Evolutionary conservation across 2,329 filamentous ascomycete genomes (phyloP), one percentile per base, ranked within the genome.

Genomic region (Mycosphaerella arachidis): DNA sequence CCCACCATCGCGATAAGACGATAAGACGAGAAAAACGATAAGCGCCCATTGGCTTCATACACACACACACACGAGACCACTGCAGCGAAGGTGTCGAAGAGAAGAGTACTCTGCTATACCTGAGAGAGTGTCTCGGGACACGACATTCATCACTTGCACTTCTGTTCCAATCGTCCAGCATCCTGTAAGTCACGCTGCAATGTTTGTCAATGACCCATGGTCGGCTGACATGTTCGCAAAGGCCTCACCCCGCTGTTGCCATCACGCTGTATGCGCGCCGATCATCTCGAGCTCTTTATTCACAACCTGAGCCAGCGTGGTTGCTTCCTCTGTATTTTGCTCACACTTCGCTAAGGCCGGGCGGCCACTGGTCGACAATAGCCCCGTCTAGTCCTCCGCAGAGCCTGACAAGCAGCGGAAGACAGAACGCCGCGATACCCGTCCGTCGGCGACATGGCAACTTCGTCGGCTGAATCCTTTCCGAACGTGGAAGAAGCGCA

Each of bases 381-480:
- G 13, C 46, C 20, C 46, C n/a, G 33, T 40, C 48, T 31, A 31
- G 29, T 29, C 46, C 29, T 27, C n/a, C 24, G 29, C 27, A 24
- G 27, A 20, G 7, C 45, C n/a, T 27, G 9, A 6, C 18, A 31
- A 35, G 18, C 37, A 48, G 48, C 56, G 43, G 40, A 10, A 37
- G 55, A 61, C 52, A 53, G 35, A 9, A 43, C 58, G 29, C 30
- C 31, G 10, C 53, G 16, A n/a, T 33, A 13, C 54, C 37, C 35
- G 12, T 45, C 48, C 35, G 48, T 51, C 33, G 56, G 56, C 58
- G 43, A 52, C 35, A 63, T 67, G 60, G 62, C 65, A 48, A 66
- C 46, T 57, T 31, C 56, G 20, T 63, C 64, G 10, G 45, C 46
- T 45, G 65, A 63, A 52, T 65, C 66, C 6, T 55, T 67, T 37